phyloP scores from a whole-genome alignment of 139 green algal species.

The Chlamydomonas urium region DNA sequence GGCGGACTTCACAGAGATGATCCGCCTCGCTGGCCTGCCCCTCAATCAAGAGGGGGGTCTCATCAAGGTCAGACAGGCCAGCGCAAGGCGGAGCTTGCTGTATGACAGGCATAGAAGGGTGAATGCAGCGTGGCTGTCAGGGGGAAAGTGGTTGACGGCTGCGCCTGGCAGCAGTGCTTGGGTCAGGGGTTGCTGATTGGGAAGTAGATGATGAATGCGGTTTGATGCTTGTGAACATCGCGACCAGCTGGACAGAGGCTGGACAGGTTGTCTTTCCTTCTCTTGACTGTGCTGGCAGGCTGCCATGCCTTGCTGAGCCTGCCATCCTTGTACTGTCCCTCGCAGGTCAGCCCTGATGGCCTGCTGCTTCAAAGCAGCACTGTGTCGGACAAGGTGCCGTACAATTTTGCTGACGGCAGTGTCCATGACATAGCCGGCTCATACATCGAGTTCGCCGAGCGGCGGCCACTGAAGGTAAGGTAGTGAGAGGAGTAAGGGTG shows the following conservation, averaged over 20 bases:
- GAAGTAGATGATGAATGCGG: not conserved
- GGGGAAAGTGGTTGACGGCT: not conserved
- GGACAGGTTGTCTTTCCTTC: too few relatives aligned
- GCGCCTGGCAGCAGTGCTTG: not conserved
- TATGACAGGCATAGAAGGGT: not conserved
- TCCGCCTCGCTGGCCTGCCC: not conserved
- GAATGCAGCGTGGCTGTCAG: not conserved
- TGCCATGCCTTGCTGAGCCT: not conserved
- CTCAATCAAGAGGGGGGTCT: slow-evolving; percentile 10
- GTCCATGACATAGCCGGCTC: not conserved
- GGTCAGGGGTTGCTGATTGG: not conserved
- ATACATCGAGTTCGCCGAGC: slow-evolving; percentile 15
- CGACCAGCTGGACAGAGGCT: too few relatives aligned
- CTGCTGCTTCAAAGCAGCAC: slow-evolving; percentile 71
- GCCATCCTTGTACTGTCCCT: not conserved
- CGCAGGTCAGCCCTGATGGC: slow-evolving; percentile 62
- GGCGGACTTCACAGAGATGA: not conserved
- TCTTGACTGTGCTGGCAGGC: not conserved
- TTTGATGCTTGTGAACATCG: too few relatives aligned
- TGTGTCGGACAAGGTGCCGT: slow-evolving; percentile 55
- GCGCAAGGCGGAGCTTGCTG: not conserved
- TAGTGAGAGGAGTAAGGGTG: too few relatives aligned
- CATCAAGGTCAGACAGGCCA: not conserved
- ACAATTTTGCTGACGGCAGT: slow-evolving; percentile 47
- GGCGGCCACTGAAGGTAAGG: slow-evolving; percentile 9